Percentiles rank a stretch among this genome's conserved stretches.
Conservation (phyloP, 495 filamentous ascomycete species). For the Hypoxylon subgilvum region DNA sequence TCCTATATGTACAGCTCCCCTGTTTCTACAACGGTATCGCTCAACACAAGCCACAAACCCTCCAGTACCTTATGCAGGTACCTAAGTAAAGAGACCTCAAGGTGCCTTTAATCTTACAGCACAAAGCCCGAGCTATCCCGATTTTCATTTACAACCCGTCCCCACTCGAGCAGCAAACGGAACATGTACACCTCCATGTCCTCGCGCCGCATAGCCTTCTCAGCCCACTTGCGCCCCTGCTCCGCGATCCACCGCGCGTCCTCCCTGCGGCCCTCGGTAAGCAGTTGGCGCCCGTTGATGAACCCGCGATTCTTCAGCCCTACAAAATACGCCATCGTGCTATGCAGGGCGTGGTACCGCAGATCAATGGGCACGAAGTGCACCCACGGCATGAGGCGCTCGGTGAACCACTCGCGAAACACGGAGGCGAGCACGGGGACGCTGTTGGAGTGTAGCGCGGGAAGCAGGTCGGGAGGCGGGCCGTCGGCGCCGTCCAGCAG, state of each 20-base stretch:
- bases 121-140: slow-evolving; percentile 65
- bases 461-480: slow-evolving; percentile 66
- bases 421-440: slow-evolving; percentile 69
- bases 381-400: slow-evolving; percentile 71
- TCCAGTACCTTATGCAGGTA: no score
- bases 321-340: slow-evolving; percentile 68
- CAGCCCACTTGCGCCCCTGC: slow-evolving; percentile 68
- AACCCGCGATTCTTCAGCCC: slow-evolving; percentile 47
- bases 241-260: slow-evolving; percentile 68
- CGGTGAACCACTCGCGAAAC: slow-evolving; percentile 78
- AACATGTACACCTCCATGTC: slow-evolving; percentile 88
- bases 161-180: slow-evolving; percentile 78
- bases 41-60: no score
- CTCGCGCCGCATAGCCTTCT: slow-evolving; percentile 70
- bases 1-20: no score
- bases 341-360: slow-evolving; percentile 68
- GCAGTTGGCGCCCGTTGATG: slow-evolving; percentile 55
- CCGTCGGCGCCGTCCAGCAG: slow-evolving; percentile 74
- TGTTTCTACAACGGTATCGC: no score
- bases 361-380: slow-evolving; percentile 81
- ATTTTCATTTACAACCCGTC: slow-evolving; percentile 65
- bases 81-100: no score
- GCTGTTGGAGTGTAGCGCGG: slow-evolving; percentile 66
- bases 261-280: slow-evolving; percentile 37
- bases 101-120: slow-evolving; percentile 15